Percentiles rank a stretch among this genome's conserved stretches.
Evolutionary conservation across 352 stramenopile species (phyloP).

Genomic region (Globisporangium emineosum): DNA sequence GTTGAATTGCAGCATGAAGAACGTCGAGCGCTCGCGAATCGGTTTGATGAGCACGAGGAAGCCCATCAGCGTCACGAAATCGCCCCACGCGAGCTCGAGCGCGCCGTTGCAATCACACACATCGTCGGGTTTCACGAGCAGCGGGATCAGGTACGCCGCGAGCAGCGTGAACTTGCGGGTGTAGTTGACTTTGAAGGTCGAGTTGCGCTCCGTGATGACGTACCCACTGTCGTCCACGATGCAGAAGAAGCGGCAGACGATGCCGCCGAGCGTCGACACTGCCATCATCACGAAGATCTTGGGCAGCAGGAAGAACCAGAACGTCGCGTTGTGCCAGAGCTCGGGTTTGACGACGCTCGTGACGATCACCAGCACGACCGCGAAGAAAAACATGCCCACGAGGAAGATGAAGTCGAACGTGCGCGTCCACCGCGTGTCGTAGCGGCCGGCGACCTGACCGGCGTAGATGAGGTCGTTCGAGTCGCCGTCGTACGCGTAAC

Average conservation of each 20-base stretch:
- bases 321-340: constrained; percentile 63
- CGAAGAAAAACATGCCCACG: constrained; percentile 57
- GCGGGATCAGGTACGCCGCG: constrained; percentile 74
- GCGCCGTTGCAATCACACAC: constrained; percentile 47
- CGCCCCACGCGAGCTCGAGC: constrained; percentile 70
- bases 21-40: constrained; percentile 69
- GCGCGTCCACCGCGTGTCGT: constrained; percentile 80
- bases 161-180: constrained; percentile 80
- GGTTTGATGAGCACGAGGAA: constrained; percentile 85
- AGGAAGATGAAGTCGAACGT: constrained; percentile 86
- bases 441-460: constrained; percentile 69
- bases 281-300: constrained; percentile 84
- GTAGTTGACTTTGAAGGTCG: constrained; percentile 87
- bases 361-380: constrained; percentile 38
- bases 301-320: constrained; percentile 78
- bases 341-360: constrained; percentile 56
- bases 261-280: constrained; percentile 69
- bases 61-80: constrained; percentile 78
- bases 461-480: constrained; percentile 84
- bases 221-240: constrained; percentile 80
- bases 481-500: constrained; percentile 76
- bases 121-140: constrained; percentile 68
- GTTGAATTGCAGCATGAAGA: constrained; percentile 90
- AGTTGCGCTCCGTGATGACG: constrained; percentile 81
- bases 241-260: constrained; percentile 82